Percentiles rank a stretch among this genome's conserved stretches.
Conservation (phyloP, 1,284 basidiomycete species). For the Marasmius sp. region DNA sequence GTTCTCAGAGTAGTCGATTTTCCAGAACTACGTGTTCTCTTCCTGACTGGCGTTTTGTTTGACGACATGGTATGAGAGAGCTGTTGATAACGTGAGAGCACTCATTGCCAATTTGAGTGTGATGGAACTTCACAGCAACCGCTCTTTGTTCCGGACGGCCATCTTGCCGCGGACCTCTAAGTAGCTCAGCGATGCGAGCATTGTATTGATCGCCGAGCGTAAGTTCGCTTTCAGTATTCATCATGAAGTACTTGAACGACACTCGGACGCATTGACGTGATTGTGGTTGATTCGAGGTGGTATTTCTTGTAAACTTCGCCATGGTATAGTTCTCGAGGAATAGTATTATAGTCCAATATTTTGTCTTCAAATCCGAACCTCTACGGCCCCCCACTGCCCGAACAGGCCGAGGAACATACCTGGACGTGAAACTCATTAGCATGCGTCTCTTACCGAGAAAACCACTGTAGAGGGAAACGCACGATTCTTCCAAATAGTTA, state of each 20-base stretch:
- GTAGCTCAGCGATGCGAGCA: slow-evolving; percentile 43
- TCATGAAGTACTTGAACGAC: slow-evolving; percentile 39
- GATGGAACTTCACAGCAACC: background rate
- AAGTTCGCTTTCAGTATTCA: slow-evolving; percentile 37
- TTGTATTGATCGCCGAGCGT: slow-evolving; percentile 32
- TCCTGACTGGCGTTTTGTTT: no score
- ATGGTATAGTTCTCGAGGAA: no score
- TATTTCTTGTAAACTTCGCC: no score
- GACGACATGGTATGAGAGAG: no score
- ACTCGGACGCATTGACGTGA: slow-evolving; percentile 45
- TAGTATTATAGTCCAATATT: background rate
- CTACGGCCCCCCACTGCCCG: background rate
- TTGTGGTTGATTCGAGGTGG: no score
- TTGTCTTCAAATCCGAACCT: background rate
- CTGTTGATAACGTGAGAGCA: no score
- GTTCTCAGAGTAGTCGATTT: no score
- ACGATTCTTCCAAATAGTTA: slow-evolving; percentile 32
- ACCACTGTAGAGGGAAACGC: background rate
- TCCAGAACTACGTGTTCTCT: no score
- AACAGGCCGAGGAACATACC: background rate
- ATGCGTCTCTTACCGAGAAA: background rate
- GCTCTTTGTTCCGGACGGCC: background rate
- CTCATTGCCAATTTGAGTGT: no score
- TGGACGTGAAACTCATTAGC: background rate
- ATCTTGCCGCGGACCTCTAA: slow-evolving; percentile 8